Base-by-base conservation (phyloP, 2,329 filamentous ascomycete genomes). In the Trichoderma asperellum region DNA sequence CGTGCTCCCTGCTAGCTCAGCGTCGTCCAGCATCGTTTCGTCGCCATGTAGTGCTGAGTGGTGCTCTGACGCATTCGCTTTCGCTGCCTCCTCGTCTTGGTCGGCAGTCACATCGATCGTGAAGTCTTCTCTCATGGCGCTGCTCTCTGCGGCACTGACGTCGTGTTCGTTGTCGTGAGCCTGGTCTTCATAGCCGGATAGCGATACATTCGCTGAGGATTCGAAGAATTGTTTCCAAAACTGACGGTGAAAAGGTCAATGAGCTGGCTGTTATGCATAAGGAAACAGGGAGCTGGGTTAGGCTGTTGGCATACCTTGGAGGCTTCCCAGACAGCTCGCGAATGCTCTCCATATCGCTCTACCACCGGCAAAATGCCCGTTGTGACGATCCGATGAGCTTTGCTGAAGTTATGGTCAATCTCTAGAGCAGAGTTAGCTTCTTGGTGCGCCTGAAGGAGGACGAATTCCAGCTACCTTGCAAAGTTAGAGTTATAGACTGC, bases 161-260 rank as follows among this genome's bases (percentile, higher is more conserved):
- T 87, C 88, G n/a, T 91, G 89, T 64, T 87, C 37, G 21, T 67
- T 37, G n/a, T 52, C 55, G 67, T 91, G 89, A 16, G 88, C 88
- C 27, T 89, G 85, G 77, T 97, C 94, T 77, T 97, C 95, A 79
- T 99, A 97, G 34, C 94, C 94, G 0, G 94, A 97, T 12, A 99
- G 87, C 12, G 95, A 97, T 32, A 99, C 95, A 76, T 99, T 98
- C 78, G 96, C 96, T 59, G 94, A 97, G 43, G 96, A 94, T 82
- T 99, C 96, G 81, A 99, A 99, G 84, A 99, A 99, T 83, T 98
- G 94, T 81, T 99, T 99, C 96, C 96, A 99, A 81, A 99, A 99
- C 92, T 96, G 76, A 14, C 40, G 40, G 18, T 2, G 40, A 7
- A 67, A 32, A 52, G 27, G 53, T 32, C 49, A 16, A 10, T 58